phyloP scores from a whole-genome alignment of 1,139 yeast species.

The Hansenula anomala region DNA sequence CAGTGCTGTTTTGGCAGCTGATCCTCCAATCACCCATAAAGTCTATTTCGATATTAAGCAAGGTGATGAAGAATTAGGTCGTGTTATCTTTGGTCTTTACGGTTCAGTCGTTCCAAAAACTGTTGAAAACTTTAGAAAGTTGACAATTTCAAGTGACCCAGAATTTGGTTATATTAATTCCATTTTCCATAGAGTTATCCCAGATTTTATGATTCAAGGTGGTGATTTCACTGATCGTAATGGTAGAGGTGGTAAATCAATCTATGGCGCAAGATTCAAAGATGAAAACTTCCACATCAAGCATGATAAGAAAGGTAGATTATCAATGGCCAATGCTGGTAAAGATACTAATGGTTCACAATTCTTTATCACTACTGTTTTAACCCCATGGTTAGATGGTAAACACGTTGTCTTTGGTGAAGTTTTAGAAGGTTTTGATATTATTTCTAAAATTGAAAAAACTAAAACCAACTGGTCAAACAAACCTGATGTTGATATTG shows the following conservation, averaged over 20 bases:
- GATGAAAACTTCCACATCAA: slow-evolving; percentile 84
- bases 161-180: slow-evolving; percentile 58
- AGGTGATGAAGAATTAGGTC: slow-evolving; percentile 70
- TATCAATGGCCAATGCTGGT: slow-evolving; percentile 97
- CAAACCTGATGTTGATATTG: slow-evolving; percentile 60
- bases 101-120: slow-evolving; percentile 92
- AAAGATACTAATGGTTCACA: slow-evolving; percentile 95
- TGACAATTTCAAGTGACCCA: slow-evolving; percentile 47
- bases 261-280: slow-evolving; percentile 80
- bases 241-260: slow-evolving; percentile 95
- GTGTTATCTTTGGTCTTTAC: slow-evolving; percentile 75
- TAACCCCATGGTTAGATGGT: slow-evolving; percentile 90
- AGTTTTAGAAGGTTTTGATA: slow-evolving; percentile 80
- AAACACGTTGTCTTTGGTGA: slow-evolving; percentile 96
- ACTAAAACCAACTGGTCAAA: slow-evolving; percentile 74
- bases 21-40: slow-evolving; percentile 63
- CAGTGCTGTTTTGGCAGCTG: slow-evolving; percentile 26
- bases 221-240: slow-evolving; percentile 92
- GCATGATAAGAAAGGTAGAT: slow-evolving; percentile 80
- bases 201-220: slow-evolving; percentile 94
- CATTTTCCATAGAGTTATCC: slow-evolving; percentile 90
- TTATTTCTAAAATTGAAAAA: slow-evolving; percentile 73
- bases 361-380: slow-evolving; percentile 90
- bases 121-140: slow-evolving; percentile 72
- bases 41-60: slow-evolving; percentile 85